phyloP scores from a whole-genome alignment of 2,329 filamentous ascomycete species.

The Cordyceps farinosa region DNA sequence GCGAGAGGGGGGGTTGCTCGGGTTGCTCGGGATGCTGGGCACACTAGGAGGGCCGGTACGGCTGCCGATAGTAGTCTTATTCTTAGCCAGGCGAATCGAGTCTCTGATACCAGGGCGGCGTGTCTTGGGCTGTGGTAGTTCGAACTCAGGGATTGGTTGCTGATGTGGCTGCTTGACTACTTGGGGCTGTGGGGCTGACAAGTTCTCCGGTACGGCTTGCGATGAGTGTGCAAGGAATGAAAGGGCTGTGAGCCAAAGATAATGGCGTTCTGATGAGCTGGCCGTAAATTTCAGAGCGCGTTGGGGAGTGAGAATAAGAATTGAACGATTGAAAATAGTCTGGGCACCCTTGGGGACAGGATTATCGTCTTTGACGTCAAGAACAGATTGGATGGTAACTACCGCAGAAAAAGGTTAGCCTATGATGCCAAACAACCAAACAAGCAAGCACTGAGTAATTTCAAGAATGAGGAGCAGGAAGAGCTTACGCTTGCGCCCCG shows the following conservation, averaged over 20 bases:
- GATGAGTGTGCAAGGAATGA: slow-evolving; percentile 92
- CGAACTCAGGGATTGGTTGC: slow-evolving; percentile 51
- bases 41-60: slow-evolving; percentile 50
- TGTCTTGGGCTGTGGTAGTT: slow-evolving; percentile 44
- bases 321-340: slow-evolving; percentile 81
- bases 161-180: slow-evolving; percentile 24
- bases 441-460: slow-evolving; percentile 17
- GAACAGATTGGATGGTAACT: slow-evolving; percentile 94
- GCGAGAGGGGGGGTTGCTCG: slow-evolving; percentile 35
- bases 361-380: slow-evolving; percentile 95
- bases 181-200: slow-evolving; percentile 48
- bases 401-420: slow-evolving; percentile 30
- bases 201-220: slow-evolving; percentile 72
- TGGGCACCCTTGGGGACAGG: slow-evolving; percentile 64
- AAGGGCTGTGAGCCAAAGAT: slow-evolving; percentile 89
- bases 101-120: slow-evolving; percentile 67
- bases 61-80: slow-evolving; percentile 43
- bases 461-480: slow-evolving; percentile 21
- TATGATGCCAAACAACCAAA: slow-evolving; percentile 19
- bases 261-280: slow-evolving; percentile 76
- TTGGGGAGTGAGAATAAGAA: slow-evolving; percentile 89
- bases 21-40: slow-evolving; percentile 41
- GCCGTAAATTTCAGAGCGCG: slow-evolving; percentile 95
- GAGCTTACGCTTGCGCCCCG: slow-evolving; percentile 84
- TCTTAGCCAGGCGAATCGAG: slow-evolving; percentile 85